Evolutionary conservation across 805 yeast genomes (phyloP), one percentile per base, ranked within the genome.

Genomic region (Ogataea methanolica): DNA sequence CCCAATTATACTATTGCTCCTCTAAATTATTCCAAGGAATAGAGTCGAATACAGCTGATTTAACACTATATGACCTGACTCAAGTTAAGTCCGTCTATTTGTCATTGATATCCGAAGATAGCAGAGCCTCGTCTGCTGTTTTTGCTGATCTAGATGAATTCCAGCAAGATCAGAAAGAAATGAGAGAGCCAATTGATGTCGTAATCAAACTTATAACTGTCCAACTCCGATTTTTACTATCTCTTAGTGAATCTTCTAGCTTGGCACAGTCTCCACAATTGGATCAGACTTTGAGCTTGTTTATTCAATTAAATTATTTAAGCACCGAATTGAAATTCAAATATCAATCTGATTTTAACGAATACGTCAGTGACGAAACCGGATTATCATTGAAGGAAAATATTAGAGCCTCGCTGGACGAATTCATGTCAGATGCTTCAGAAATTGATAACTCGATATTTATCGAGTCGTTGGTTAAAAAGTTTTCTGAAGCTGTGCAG

Each of bases 331-430:
- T 69, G 0, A 62, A 68, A 31, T 75, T 71, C 34, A 75, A 73
- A 5, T 87, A 83, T 73, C 61, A 65, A 4, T 70, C 68, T 2
- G 91, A 90, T 59, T 76, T 81, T 58, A 88, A 90, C 58, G 66
- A 63, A 3, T 89, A 80, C 62, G 86, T 88, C 6, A 78, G 90
- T 2, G 84, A 80, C 34, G 90, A 87, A 47, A 73, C 88, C 2
- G 96, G 89, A 1, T 72, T 90, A 33, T 68, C 83, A 0, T 68
- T 82, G 0, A 78, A 76, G 5, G 65, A 66, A 9, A 64, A 75
- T 2, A 76, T 83, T 1, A 75, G 98, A 45, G 85, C 82, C 42
- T 75, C 85, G 0, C 68, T 83, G 1, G 70, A 72, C 26, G 88
- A 83, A 29, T 75, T 79, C 33, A 53, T 87, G 5, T 65, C 76